Conservation (phyloP, 2,329 filamentous ascomycete species). For the Trichoderma atroviride region DNA sequence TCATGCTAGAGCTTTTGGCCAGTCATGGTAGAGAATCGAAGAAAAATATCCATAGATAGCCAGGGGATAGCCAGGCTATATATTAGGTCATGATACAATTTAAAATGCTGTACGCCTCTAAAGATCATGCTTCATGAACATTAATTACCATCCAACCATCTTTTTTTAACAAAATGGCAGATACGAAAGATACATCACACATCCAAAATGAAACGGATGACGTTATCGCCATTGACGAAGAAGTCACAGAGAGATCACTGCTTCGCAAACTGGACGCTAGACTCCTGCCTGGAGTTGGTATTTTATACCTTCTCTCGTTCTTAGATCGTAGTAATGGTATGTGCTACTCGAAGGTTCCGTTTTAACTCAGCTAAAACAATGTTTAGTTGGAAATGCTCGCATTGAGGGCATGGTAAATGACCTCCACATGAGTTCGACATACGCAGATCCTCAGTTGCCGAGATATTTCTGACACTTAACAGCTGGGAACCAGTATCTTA, state of each 20-base stretch:
- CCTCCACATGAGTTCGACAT: constrained; percentile 53
- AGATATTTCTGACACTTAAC: not conserved
- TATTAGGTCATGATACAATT: not conserved
- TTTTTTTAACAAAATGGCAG: not conserved
- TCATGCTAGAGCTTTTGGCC: not conserved
- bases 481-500: constrained; percentile 66
- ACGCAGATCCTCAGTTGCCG: not conserved
- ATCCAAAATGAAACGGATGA: not conserved
- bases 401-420: constrained; percentile 58
- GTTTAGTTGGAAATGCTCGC: constrained; percentile 59
- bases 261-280: constrained; percentile 59
- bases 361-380: constrained; percentile 30
- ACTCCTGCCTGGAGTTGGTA: constrained; percentile 56
- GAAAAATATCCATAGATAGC: not conserved
- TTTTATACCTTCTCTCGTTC: constrained; percentile 60
- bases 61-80: not conserved
- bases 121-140: not conserved
- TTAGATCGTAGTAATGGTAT: constrained; percentile 61
- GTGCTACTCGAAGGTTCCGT: constrained; percentile 37
- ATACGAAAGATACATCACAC: not conserved
- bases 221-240: not conserved
- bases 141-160: not conserved
- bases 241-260: constrained; percentile 58
- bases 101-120: not conserved
- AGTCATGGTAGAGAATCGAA: not conserved